These are phyloP conservation scores for Coccomyxa subellipsoidea DNA, from an alignment of 163 green algal genomes.

Conservation along the genomic window DNA sequence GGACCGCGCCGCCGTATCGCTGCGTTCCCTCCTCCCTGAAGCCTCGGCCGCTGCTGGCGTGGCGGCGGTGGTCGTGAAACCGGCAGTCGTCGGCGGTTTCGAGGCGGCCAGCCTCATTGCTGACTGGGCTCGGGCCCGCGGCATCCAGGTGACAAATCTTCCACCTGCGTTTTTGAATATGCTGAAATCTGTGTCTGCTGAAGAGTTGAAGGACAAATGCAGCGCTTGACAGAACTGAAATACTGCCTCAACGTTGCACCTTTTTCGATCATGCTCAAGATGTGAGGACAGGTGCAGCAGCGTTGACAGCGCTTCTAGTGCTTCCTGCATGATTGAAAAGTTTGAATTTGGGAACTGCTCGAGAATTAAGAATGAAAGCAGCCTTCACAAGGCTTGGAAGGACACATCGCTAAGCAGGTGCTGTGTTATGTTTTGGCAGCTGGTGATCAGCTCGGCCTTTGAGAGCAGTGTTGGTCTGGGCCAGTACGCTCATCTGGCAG, in stretches of 20 bases:
- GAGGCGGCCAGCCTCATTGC: slow-evolving; percentile 43
- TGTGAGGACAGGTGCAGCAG: too few relatives aligned
- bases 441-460: slow-evolving; percentile 81
- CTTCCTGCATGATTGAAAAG: too few relatives aligned
- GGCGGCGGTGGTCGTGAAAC: slow-evolving; percentile 76
- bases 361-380: too few relatives aligned
- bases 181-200: neutral
- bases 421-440: slow-evolving; percentile 25
- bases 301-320: too few relatives aligned
- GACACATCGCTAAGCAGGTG: neutral
- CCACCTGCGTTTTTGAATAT: neutral
- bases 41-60: slow-evolving; percentile 19
- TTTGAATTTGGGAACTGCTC: too few relatives aligned
- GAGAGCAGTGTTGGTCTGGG: slow-evolving; percentile 68
- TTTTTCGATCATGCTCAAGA: too few relatives aligned
- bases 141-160: slow-evolving; percentile 21
- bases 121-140: slow-evolving; percentile 36
- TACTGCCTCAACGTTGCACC: too few relatives aligned
- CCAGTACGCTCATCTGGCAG: slow-evolving; percentile 55
- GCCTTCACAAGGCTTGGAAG: too few relatives aligned
- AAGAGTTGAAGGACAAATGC: too few relatives aligned
- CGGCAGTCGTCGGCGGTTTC: slow-evolving; percentile 65
- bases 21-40: neutral
- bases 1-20: neutral
- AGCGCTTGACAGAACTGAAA: too few relatives aligned